A percentile compares a stretch with the other conserved stretches of the same genome.
These are phyloP conservation scores for Coemansia sp. DNA, from an alignment of 192 early-diverging fungal genomes.

Conservation along the genomic window DNA sequence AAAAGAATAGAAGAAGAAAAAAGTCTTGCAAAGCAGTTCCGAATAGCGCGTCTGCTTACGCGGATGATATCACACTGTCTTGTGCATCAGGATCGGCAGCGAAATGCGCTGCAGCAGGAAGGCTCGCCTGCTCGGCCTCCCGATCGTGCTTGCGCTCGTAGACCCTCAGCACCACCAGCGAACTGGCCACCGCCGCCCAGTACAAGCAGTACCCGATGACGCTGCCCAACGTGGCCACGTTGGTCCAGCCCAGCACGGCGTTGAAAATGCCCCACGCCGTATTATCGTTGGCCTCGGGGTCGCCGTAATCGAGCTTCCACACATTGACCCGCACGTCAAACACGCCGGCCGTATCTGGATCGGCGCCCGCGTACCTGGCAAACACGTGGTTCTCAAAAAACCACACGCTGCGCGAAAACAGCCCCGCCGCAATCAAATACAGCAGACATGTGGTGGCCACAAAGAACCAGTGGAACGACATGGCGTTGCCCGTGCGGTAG, in stretches of 20 bases:
- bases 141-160: conserved; percentile 15
- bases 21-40: no score
- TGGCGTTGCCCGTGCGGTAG: conserved; percentile 63
- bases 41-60: no score
- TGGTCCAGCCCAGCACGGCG: conserved; percentile 73
- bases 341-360: conserved; percentile 55
- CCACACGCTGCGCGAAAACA: conserved; percentile 65
- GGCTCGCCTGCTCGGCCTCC: no score
- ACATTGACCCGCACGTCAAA: conserved; percentile 59
- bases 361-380: conserved; percentile 63
- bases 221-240: conserved; percentile 67
- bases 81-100: no score
- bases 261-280: conserved; percentile 69
- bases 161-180: conserved; percentile 43
- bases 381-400: conserved; percentile 66
- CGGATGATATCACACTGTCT: no score
- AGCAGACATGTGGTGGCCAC: conserved; percentile 64
- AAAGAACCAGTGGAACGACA: conserved; percentile 79
- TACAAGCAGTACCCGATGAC: conserved; percentile 75
- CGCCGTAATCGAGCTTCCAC: conserved; percentile 63
- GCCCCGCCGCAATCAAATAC: conserved; percentile 77
- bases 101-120: no score
- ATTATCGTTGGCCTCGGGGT: conserved; percentile 52
- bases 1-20: no score
- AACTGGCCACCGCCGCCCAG: conserved; percentile 61